Evolutionary conservation across 2,329 filamentous ascomycete species (phyloP).

Genomic region (Zymoseptoria crescenta): DNA sequence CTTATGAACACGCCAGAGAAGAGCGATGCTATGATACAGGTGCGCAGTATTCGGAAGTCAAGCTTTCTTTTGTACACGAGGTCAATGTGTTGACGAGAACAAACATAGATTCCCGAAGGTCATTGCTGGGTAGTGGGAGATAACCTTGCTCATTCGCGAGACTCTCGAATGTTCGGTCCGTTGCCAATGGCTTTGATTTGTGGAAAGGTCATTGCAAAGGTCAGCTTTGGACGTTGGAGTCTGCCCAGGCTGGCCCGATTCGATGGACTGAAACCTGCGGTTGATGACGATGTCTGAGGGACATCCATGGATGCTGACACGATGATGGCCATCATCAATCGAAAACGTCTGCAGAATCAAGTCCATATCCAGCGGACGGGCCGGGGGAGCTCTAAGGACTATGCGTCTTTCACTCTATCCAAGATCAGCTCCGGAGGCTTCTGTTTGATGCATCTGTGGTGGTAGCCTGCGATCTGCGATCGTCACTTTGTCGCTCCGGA

Average conservation of each 20-base stretch:
- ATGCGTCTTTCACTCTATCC: not conserved
- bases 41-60: conserved; percentile 27
- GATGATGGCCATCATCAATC: not conserved
- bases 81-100: not conserved
- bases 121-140: conserved; percentile 91
- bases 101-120: conserved; percentile 69
- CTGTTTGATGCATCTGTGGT: not conserved
- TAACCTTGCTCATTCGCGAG: conserved; percentile 73
- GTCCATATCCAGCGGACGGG: no score
- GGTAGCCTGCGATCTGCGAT: not conserved
- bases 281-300: conserved; percentile 12
- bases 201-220: conserved; percentile 63
- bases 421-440: not conserved
- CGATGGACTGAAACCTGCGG: conserved; percentile 11
- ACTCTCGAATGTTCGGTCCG: conserved; percentile 81
- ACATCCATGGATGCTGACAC: not conserved
- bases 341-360: not conserved
- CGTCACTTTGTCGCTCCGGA: not conserved
- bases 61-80: not conserved
- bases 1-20: conserved; percentile 52
- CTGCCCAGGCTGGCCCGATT: not conserved
- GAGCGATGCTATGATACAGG: conserved; percentile 54
- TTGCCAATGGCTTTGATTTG: conserved; percentile 75
- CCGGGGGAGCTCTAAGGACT: no score
- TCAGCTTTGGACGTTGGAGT: not conserved